phyloP scores from a whole-genome alignment of 495 filamentous ascomycete species.

The Penicillium paradoxum region DNA sequence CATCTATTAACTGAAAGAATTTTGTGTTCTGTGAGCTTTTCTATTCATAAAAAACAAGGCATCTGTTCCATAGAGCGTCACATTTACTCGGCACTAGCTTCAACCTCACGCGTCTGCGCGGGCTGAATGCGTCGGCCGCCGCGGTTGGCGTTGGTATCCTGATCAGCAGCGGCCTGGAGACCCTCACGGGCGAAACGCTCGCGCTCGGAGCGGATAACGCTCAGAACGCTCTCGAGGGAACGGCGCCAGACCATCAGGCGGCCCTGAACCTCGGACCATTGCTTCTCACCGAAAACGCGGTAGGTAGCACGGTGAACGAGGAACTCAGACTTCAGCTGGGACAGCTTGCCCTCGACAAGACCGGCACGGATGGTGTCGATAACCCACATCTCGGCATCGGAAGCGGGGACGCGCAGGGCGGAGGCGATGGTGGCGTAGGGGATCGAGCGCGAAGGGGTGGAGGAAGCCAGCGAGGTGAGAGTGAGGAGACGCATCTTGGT shows the following conservation, averaged over 20 bases:
- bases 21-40: slow-evolving; percentile 21
- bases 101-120: slow-evolving; percentile 31
- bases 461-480: slow-evolving; percentile 80
- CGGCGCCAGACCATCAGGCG: slow-evolving; percentile 85
- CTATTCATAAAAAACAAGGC: slow-evolving; percentile 22
- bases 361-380: slow-evolving; percentile 95
- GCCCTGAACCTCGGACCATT: slow-evolving; percentile 91
- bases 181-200: slow-evolving; percentile 53
- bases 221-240: slow-evolving; percentile 68
- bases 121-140: slow-evolving; percentile 29
- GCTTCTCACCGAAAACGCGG: slow-evolving; percentile 93
- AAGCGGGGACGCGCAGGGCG: slow-evolving; percentile 70
- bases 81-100: slow-evolving; percentile 28
- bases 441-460: slow-evolving; percentile 73
- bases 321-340: slow-evolving; percentile 86
- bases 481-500: slow-evolving; percentile 95
- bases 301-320: slow-evolving; percentile 91
- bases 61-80: slow-evolving; percentile 22
- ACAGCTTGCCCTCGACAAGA: slow-evolving; percentile 90
- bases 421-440: slow-evolving; percentile 78
- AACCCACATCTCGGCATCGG: slow-evolving; percentile 95
- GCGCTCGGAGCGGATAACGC: slow-evolving; percentile 71
- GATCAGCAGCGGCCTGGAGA: slow-evolving; percentile 32
- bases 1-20: slow-evolving; percentile 27
- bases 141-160: slow-evolving; percentile 30